These are phyloP conservation scores for Coemansia sp. DNA, from an alignment of 192 early-diverging fungal species.

Conservation along the genomic window DNA sequence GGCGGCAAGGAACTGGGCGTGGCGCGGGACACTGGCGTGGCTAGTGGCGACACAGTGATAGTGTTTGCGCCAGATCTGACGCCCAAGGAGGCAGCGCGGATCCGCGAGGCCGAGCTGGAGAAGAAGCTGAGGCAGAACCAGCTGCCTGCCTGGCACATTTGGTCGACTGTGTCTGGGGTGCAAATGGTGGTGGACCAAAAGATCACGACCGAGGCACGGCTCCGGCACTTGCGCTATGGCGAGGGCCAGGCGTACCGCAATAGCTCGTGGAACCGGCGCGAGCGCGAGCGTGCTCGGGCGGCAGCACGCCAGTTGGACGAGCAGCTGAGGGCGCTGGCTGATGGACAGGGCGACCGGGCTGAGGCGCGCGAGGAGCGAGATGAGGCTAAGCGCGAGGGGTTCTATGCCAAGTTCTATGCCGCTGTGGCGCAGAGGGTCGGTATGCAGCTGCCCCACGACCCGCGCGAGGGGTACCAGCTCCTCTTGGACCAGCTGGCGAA, in stretches of 20 bases:
- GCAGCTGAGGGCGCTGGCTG: conserved; percentile 11
- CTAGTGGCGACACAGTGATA: conserved; percentile 66
- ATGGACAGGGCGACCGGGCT: conserved; percentile 5
- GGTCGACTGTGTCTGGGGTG: conserved; percentile 67
- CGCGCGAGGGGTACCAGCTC: conserved; percentile 36
- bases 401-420: conserved; percentile 31
- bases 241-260: conserved; percentile 27
- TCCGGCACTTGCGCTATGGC: conserved; percentile 25
- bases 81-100: conserved; percentile 60
- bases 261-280: conserved; percentile 34
- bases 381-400: conserved; percentile 39
- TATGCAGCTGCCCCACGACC: conserved; percentile 40
- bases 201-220: conserved; percentile 34
- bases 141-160: conserved; percentile 76
- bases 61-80: conserved; percentile 68
- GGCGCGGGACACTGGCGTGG: conserved; percentile 63
- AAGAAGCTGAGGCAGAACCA: conserved; percentile 73
- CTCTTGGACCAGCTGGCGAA: conserved; percentile 44
- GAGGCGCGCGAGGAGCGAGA: conserved; percentile 25
- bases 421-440: conserved; percentile 21
- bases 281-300: conserved; percentile 17
- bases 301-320: conserved; percentile 26
- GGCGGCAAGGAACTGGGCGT: conserved; percentile 62
- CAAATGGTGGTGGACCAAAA: conserved; percentile 44
- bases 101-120: conserved; percentile 63